Percentiles rank a stretch among this genome's conserved stretches.
Conservation (phyloP, 1,139 yeast species). For the Nadsonia commutata region DNA sequence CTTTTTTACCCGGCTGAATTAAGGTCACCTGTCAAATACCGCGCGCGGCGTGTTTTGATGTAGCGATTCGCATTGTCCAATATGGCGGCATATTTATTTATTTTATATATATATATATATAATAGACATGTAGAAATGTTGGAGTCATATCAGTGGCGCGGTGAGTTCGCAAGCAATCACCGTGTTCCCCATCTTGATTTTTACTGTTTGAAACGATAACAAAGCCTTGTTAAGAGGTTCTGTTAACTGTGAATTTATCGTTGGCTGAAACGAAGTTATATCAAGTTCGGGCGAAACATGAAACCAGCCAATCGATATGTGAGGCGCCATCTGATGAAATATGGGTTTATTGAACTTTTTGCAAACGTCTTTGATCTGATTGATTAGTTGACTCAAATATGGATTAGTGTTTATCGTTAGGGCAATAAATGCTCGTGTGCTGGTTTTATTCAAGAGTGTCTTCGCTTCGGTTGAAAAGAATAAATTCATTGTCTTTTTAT, state of each 20-base stretch:
- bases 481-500: conserved; percentile 1
- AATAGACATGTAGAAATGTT: too few relatives aligned
- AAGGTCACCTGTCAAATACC: too few relatives aligned
- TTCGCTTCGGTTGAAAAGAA: not conserved
- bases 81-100: too few relatives aligned
- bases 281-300: conserved; percentile 1
- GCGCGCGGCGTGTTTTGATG: too few relatives aligned
- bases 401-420: not conserved
- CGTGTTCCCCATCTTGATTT: not conserved
- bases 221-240: conserved; percentile 1
- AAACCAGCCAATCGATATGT: conserved; percentile 15
- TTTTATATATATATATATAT: too few relatives aligned
- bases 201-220: not conserved
- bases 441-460: conserved; percentile 7
- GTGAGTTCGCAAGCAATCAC: not conserved
- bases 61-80: too few relatives aligned
- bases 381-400: conserved; percentile 4
- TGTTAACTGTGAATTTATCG: conserved; percentile 9
- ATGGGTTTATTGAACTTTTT: conserved; percentile 7
- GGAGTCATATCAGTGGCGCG: not conserved
- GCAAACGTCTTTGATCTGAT: conserved; percentile 7
- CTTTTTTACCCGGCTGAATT: too few relatives aligned
- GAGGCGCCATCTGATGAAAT: conserved; percentile 10
- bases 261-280: not conserved
- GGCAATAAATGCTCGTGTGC: conserved; percentile 10